A percentile compares a stretch with the other conserved stretches of the same genome.
phyloP scores from a whole-genome alignment of 768 basidiomycete genomes.

The Coprinellus micaceus region DNA sequence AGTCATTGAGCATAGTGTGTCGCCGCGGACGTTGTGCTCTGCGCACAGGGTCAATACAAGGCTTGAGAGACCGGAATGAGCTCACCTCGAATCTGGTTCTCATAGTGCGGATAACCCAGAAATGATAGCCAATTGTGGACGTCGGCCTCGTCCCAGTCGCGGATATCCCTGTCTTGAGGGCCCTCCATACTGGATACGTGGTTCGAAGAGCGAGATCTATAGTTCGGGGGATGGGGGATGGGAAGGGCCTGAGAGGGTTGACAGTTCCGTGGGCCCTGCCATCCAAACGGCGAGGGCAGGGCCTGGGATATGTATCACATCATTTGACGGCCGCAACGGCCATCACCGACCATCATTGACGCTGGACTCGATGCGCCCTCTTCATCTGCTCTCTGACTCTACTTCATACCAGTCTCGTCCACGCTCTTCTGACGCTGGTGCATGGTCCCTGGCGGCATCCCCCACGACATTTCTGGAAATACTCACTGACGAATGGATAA shows the following conservation, averaged over 20 bases:
- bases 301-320: no score
- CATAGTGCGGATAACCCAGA: constrained; percentile 85
- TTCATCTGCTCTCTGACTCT: no score
- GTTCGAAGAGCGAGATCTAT: constrained; percentile 1
- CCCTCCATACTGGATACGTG: no score
- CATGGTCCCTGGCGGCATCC: neutral
- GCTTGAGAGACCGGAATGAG: neutral
- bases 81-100: constrained; percentile 73
- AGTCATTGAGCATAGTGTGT: constrained; percentile 80
- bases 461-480: neutral
- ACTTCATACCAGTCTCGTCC: no score
- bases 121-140: constrained; percentile 76
- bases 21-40: constrained; percentile 91
- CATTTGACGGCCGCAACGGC: no score
- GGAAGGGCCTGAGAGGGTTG: no score
- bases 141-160: constrained; percentile 72
- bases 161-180: constrained; percentile 36
- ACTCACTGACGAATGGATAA: constrained; percentile 53
- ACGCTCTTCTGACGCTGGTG: neutral
- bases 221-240: neutral
- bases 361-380: no score
- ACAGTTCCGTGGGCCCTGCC: no score
- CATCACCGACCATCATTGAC: no score
- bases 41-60: constrained; percentile 5
- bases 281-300: no score